phyloP scores from a whole-genome alignment of 306 rosid species.

The Corylus heterophylla region DNA sequence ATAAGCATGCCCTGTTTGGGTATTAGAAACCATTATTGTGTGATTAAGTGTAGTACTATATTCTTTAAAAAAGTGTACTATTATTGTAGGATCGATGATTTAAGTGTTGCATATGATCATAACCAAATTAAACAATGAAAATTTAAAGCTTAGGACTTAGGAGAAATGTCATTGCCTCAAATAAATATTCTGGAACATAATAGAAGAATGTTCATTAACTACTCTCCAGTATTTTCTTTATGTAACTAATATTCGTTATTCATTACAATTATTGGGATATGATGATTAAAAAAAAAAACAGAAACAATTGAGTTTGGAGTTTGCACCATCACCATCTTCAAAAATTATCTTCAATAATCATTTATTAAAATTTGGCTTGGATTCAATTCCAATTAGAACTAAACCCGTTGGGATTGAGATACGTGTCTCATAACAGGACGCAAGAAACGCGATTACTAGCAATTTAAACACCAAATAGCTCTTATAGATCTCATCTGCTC shows the following conservation, averaged over 20 bases:
- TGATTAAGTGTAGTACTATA: not conserved
- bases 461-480: no score
- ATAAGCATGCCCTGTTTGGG: not conserved
- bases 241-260: not conserved
- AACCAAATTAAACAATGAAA: not conserved
- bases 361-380: no score
- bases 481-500: no score
- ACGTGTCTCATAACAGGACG: no score
- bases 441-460: no score
- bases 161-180: not conserved
- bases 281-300: no score
- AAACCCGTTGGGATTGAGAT: no score
- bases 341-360: no score
- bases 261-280: no score
- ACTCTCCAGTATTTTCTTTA: not conserved
- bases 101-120: constrained; percentile 3
- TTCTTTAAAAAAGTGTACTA: not conserved
- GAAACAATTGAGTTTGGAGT: no score
- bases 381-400: no score
- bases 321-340: no score
- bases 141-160: not conserved
- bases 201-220: not conserved
- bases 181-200: not conserved
- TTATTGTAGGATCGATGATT: constrained; percentile 14
- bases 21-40: constrained; percentile 10